Conservation (phyloP, 257 asterid species). For the Solanum sitiens region DNA sequence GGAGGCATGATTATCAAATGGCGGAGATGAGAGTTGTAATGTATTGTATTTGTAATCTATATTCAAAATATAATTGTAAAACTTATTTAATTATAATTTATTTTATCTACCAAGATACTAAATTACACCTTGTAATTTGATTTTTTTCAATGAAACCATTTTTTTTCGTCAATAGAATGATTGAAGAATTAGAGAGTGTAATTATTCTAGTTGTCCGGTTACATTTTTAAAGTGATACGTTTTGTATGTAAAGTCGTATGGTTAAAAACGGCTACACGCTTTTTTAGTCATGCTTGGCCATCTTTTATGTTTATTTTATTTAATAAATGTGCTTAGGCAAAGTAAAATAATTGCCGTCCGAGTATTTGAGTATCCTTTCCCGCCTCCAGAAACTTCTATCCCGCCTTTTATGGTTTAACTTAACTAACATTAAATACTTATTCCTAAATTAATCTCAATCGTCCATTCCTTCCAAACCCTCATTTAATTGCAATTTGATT, state of each 20-base stretch:
- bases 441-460: conserved; percentile 11
- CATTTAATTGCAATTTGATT: conserved; percentile 7
- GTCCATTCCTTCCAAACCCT: conserved; percentile 17
- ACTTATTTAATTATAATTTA: background rate
- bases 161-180: background rate
- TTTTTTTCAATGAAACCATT: too few relatives aligned
- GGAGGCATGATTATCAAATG: too few relatives aligned
- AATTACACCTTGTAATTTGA: too few relatives aligned
- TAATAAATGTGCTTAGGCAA: too few relatives aligned
- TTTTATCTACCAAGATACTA: too few relatives aligned
- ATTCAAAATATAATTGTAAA: too few relatives aligned
- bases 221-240: background rate
- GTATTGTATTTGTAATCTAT: too few relatives aligned
- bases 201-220: background rate
- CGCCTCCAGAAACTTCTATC: conserved; percentile 12
- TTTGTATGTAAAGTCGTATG: background rate
- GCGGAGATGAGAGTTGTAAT: too few relatives aligned
- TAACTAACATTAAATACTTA: conserved; percentile 16
- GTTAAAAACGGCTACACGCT: background rate
- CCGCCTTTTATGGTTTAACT: conserved; percentile 3
- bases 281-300: too few relatives aligned
- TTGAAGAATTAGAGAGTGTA: background rate
- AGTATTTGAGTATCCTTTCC: conserved; percentile 9
- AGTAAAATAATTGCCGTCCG: background rate
- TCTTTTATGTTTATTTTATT: too few relatives aligned